phyloP scores from a whole-genome alignment of 1,284 basidiomycete genomes.

The Leccinum huronense region DNA sequence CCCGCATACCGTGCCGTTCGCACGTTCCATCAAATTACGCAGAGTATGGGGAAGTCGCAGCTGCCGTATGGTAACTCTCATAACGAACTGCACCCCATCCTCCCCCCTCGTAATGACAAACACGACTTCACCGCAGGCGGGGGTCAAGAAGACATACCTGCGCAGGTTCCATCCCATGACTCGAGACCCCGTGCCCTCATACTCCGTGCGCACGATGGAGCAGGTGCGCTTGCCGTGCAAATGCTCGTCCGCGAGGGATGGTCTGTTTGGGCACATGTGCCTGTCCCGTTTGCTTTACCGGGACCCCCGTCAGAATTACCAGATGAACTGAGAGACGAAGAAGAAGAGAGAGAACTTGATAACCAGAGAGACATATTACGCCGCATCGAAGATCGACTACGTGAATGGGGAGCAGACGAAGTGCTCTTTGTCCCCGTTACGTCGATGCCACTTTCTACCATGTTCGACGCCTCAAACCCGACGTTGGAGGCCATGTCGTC shows the following conservation, averaged over 20 bases:
- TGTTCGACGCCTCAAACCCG: conserved; percentile 32
- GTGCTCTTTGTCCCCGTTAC: conserved; percentile 49
- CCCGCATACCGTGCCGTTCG: conserved; percentile 76
- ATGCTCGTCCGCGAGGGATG: conserved; percentile 65
- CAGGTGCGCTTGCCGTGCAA: conserved; percentile 73
- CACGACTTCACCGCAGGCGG: conserved; percentile 31
- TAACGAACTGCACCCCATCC: conserved; percentile 30
- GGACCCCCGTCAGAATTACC: conserved; percentile 26
- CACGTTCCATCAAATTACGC: conserved; percentile 44
- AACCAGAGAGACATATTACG: conserved; percentile 29
- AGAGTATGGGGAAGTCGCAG: conserved; percentile 28
- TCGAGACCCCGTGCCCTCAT: conserved; percentile 54
- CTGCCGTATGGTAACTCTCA: conserved; percentile 29
- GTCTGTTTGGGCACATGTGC: conserved; percentile 68
- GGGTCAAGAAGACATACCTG: conserved; percentile 21
- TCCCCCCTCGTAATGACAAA: conserved; percentile 25
- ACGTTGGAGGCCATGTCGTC: conserved; percentile 22
- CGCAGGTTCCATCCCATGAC: conserved; percentile 15
- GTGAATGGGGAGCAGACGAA: conserved; percentile 65
- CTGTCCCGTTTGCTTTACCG: conserved; percentile 39
- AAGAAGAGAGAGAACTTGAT: conserved; percentile 34
- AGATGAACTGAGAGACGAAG: conserved; percentile 33
- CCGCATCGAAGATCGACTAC: conserved; percentile 52
- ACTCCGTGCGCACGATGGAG: conserved; percentile 72
- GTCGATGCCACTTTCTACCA: conserved; percentile 25